These are phyloP conservation scores for Magnusiomyces ingens DNA, from an alignment of 1,139 yeast species.

Conservation along the genomic window DNA sequence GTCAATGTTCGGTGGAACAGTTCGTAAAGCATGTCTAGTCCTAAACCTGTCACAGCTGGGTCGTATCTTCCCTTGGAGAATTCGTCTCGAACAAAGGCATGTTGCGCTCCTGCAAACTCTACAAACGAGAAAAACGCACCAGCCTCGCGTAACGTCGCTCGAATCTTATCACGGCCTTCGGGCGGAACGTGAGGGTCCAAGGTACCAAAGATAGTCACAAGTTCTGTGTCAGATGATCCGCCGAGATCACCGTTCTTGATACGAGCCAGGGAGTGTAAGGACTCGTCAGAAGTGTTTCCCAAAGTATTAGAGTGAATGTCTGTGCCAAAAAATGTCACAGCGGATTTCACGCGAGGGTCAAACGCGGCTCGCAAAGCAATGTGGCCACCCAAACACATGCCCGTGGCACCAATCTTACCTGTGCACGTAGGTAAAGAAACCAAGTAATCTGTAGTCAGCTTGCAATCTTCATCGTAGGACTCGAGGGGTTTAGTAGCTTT, in stretches of 20 bases:
- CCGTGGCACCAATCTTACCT: conserved; percentile 74
- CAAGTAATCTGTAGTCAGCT: conserved; percentile 57
- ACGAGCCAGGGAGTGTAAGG: conserved; percentile 47
- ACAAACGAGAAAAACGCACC: conserved; percentile 60
- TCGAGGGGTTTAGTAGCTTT: conserved; percentile 60
- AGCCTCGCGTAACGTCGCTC: conserved; percentile 53
- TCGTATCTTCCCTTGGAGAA: conserved; percentile 72
- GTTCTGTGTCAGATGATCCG: conserved; percentile 45
- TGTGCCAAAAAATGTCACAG: conserved; percentile 75
- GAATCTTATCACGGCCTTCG: conserved; percentile 66
- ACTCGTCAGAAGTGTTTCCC: conserved; percentile 58
- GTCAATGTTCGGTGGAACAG: conserved; percentile 63
- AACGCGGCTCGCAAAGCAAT: conserved; percentile 68
- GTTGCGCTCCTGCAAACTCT: conserved; percentile 75
- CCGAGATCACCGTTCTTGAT: conserved; percentile 39
- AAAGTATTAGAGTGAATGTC: conserved; percentile 64
- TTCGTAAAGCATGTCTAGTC: conserved; percentile 62
- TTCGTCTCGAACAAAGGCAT: conserved; percentile 77
- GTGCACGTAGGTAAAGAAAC: conserved; percentile 53
- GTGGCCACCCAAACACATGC: conserved; percentile 86
- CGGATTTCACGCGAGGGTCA: conserved; percentile 58
- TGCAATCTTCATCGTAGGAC: conserved; percentile 72
- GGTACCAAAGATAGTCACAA: conserved; percentile 67
- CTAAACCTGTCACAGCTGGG: conserved; percentile 62
- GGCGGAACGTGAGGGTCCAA: conserved; percentile 77